Base-by-base conservation (phyloP, 345 rosid species). In the Moringa oleifera region DNA sequence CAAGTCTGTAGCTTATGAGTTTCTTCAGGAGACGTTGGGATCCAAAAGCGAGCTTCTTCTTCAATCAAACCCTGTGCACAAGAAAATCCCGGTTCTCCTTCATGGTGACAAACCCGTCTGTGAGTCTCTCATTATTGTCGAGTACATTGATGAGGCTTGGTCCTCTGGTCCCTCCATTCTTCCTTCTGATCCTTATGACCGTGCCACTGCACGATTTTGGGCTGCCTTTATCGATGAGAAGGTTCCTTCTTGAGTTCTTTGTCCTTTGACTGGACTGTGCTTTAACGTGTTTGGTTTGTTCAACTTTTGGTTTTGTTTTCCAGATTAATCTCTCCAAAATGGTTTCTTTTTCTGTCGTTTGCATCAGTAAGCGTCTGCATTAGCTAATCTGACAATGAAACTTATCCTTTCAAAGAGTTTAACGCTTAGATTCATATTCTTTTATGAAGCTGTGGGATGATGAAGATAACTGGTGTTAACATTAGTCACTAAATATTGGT, bases 81-180 rank as follows among this genome's bases (percentile, higher is more conserved):
- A 88, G 79, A 90, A 90, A 71, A 71, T 90, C 20, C 93, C 93
- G 0, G 91, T 88, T 63, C 79, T 90, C n/a, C 72, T 88, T 68
- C 95, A 90, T 18, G 71, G 49, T 36, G 87, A 73, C 17, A 86
- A 80, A 47, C 81, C 89, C 20, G 64, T 90, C 18, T 79, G 87
- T 18, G 97, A 90, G 61, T 87, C 97, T 47, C 81, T 80, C 59
- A 60, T 88, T 33, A 88, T 87, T 58, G 87, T 90, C 8, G 72
- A 88, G 67, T 90, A 88, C 71, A 67, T 90, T 17, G 89, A 88
- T 18, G 97, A 85, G 61, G 60, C 62, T 55, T 90, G 90, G 95
- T 67, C 87, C 57, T 68, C 79, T 33, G 75, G 71, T 45, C 90
- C 81, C 18, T 69, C 85, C n/a, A 75, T 90, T 64, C 86, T 88